A percentile compares a stretch with the other conserved stretches of the same genome.
Evolutionary conservation across 2,329 filamentous ascomycete species (phyloP).

Genomic region (Aspergillus sp.): DNA sequence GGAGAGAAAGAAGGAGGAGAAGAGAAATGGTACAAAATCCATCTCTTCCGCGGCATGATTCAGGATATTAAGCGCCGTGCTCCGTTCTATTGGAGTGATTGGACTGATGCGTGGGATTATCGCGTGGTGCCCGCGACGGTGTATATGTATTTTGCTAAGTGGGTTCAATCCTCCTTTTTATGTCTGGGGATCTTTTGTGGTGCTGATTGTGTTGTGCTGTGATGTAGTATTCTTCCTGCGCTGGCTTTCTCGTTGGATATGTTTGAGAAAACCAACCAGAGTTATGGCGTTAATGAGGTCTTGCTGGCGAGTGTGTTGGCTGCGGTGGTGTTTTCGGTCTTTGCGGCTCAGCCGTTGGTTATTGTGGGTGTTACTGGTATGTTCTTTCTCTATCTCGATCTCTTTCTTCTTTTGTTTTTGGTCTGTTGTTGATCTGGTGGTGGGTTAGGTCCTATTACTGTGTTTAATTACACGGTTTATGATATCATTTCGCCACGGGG

Average conservation of each 20-base stretch:
- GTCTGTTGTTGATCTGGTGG: background rate
- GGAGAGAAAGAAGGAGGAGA: background rate
- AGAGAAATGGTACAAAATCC: slow-evolving; percentile 71
- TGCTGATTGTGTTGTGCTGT: background rate
- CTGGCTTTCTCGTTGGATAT: slow-evolving; percentile 89
- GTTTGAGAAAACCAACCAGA: slow-evolving; percentile 82
- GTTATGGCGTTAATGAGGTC: slow-evolving; percentile 89
- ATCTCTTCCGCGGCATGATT: slow-evolving; percentile 75
- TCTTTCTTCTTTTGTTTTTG: too few species aligned
- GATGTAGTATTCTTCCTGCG: slow-evolving; percentile 73
- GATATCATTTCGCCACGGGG: slow-evolving; percentile 78
- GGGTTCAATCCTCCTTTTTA: slow-evolving; percentile 31
- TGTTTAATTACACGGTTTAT: slow-evolving; percentile 93
- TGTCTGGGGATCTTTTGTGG: background rate
- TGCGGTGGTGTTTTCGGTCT: slow-evolving; percentile 75
- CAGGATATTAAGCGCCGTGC: slow-evolving; percentile 73
- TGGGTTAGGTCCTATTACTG: slow-evolving; percentile 73
- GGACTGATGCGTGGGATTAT: slow-evolving; percentile 87
- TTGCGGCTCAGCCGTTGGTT: slow-evolving; percentile 80
- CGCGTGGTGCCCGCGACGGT: slow-evolving; percentile 82
- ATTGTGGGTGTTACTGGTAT: slow-evolving; percentile 83
- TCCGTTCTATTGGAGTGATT: slow-evolving; percentile 80
- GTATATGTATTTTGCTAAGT: slow-evolving; percentile 97
- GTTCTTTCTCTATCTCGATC: background rate
- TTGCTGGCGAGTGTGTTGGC: slow-evolving; percentile 82